Percentiles rank a stretch among this genome's conserved stretches.
These are phyloP conservation scores for Elsinoe fawcettii DNA, from an alignment of 2,329 filamentous ascomycete species.

Conservation along the genomic window DNA sequence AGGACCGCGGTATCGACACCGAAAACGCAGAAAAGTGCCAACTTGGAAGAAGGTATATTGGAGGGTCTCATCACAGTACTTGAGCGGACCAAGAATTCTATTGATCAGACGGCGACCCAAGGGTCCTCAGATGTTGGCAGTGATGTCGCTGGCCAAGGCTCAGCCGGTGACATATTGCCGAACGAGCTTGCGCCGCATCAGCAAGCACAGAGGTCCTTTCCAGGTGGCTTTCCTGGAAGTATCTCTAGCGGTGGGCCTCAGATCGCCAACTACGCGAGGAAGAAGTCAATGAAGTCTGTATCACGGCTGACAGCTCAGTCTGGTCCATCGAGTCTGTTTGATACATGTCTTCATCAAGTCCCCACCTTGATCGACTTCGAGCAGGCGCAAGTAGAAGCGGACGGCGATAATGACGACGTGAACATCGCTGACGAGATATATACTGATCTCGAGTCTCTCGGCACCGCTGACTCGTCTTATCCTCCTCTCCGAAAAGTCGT, in stretches of 20 bases:
- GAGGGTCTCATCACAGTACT: slow-evolving; percentile 18
- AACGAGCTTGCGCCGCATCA: too few species aligned
- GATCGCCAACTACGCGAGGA: background rate
- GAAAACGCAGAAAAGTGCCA: slow-evolving; percentile 14
- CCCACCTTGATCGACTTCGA: slow-evolving; percentile 36
- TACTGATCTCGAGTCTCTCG: slow-evolving; percentile 32
- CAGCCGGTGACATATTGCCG: too few species aligned
- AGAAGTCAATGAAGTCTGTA: background rate
- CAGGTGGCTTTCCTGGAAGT: background rate
- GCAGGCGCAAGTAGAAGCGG: slow-evolving; percentile 28
- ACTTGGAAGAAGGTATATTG: slow-evolving; percentile 16
- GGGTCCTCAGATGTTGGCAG: too few species aligned
- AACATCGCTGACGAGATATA: slow-evolving; percentile 35
- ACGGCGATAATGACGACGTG: slow-evolving; percentile 17
- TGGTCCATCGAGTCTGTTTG: slow-evolving; percentile 33
- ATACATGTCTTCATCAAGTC: slow-evolving; percentile 33
- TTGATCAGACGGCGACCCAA: background rate
- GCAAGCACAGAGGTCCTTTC: too few species aligned
- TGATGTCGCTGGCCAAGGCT: too few species aligned
- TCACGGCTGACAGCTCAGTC: slow-evolving; percentile 4
- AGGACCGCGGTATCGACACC: background rate
- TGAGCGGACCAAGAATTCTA: slow-evolving; percentile 26
- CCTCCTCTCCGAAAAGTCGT: slow-evolving; percentile 34
- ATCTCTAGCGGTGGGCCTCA: background rate
- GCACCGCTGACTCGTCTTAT: slow-evolving; percentile 32